Conservation (phyloP, 331 rosid species). For the Arachis monticola region DNA sequence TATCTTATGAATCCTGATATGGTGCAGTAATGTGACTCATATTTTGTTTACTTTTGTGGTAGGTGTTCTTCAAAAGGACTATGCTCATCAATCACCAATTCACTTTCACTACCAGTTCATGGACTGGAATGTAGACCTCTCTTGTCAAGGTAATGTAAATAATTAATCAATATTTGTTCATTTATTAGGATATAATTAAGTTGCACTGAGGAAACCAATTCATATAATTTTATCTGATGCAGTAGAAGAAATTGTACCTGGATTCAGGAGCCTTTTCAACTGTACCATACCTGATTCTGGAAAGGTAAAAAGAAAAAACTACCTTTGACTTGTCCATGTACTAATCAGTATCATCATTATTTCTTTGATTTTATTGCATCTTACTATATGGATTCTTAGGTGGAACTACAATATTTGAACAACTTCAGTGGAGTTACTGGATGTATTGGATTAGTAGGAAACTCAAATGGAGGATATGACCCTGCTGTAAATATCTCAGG, state of each 20-base stretch:
- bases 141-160: constrained; percentile 61
- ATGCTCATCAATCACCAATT: constrained; percentile 47
- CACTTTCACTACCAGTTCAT: constrained; percentile 52
- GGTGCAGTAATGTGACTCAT: constrained; percentile 23
- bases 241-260: constrained; percentile 64
- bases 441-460: constrained; percentile 59
- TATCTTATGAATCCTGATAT: constrained; percentile 8
- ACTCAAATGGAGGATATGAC: constrained; percentile 39
- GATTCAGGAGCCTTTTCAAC: constrained; percentile 53
- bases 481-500: constrained; percentile 58
- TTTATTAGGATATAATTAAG: too few species aligned
- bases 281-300: constrained; percentile 52
- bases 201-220: too few species aligned
- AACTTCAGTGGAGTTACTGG: constrained; percentile 59
- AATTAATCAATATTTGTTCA: neutral
- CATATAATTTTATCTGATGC: too few species aligned
- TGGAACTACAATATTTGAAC: constrained; percentile 59
- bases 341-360: constrained; percentile 11
- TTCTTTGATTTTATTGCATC: neutral
- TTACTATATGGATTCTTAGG: constrained; percentile 41
- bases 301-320: constrained; percentile 42
- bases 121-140: constrained; percentile 60
- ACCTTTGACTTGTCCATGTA: neutral
- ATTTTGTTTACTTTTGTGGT: constrained; percentile 40
- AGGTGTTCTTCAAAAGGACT: constrained; percentile 72